Base-by-base conservation (phyloP, 345 rosid species). In the Geranium rotundifolium region DNA sequence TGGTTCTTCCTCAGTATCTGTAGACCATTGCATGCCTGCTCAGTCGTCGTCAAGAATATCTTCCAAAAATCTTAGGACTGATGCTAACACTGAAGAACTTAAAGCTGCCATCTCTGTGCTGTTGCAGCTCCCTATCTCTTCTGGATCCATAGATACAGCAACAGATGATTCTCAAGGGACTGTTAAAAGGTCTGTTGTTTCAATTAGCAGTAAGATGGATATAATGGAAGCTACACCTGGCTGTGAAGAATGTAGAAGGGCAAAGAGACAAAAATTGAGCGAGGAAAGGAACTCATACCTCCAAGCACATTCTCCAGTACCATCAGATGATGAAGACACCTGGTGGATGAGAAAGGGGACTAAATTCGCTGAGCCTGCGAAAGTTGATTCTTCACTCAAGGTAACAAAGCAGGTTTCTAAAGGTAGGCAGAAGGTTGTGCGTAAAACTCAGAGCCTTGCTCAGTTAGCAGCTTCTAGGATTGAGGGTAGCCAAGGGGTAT, bases 401-500 rank as follows among this genome's bases (percentile, higher is more conserved):
- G 67, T 79, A 57, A 70, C 78, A n/a, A 95, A 95, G 71, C 99
- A 86, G 76, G 80, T 77, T 52, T 65, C 88, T 52, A 81, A 88
- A 60, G 87, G 93, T 64, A 86, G 96, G 82, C 99, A 85, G 65
- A 93, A 92, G 78, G 60, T 77, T 73, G 93, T 76, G 14, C 98
- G 88, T 18, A 92, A 83, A 78, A 90, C 90, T 59, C 97, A 84
- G 69, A 86, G 90, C 60, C 88, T 93, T 67, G 89, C 97, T 73
- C 96, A 93, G 56, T 70, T 93, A 76, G 92, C 91, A 63, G 83
- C 96, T 78, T 84, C 90, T 73, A 82, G 99, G 75, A 90, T 93
- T 72, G 97, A 93, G 75, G 88, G 88, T 79, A 93, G 97, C 80
- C 97, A 83, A 76, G 99, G 97, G 58, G 95, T 96, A 63, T 90